Evolutionary conservation across 148 eudicot genomes (phyloP), one percentile per base, ranked within the genome.

Genomic region (Dysphania ambrosioides): DNA sequence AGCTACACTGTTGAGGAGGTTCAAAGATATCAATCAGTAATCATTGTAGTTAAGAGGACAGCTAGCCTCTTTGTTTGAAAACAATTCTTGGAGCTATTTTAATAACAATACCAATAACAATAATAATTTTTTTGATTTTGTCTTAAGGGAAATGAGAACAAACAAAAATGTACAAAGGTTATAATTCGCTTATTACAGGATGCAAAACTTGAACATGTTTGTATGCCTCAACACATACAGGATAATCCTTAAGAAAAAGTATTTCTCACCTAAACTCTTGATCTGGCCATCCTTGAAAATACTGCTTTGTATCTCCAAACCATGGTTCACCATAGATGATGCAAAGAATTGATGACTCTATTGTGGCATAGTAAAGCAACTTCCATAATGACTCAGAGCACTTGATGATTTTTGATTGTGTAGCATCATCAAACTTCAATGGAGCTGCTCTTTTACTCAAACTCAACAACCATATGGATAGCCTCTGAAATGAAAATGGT

Each of bases 321-420:
- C 97, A 92, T 24, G 93, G 84, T 77, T 95, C 93, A 2, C 77
- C 76, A 82, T 82, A 85, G 58, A 79, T 60, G 78, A 85, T 76
- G 72, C 69, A 72, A 73, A 95, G 79, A 73, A 90, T 62, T 70
- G 85, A 90, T 31, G 75, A 71, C 80, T 92, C 98, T 51, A 84
- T 84, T 64, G 86, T 81, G 58, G 89, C 93, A 79, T 95, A 95
- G 85, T 95, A 95, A 26, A 85, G 82, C 41, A 95, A 79, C 82
- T 95, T 95, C 98, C 98, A 95, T 84, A 95, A 80, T 31, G 97
- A 95, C 85, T 95, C 97, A 2, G 93, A 84, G 78, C 93, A 86
- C 78, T 95, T 95, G 24, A 55, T 76, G 64, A 95, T 79, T 77
- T 95, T 95, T 47, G 77, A 86, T 26, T 41, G 81, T 57, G 86